These are phyloP conservation scores for Xylaria arbuscula DNA, from an alignment of 2,329 filamentous ascomycete genomes.

Conservation along the genomic window DNA sequence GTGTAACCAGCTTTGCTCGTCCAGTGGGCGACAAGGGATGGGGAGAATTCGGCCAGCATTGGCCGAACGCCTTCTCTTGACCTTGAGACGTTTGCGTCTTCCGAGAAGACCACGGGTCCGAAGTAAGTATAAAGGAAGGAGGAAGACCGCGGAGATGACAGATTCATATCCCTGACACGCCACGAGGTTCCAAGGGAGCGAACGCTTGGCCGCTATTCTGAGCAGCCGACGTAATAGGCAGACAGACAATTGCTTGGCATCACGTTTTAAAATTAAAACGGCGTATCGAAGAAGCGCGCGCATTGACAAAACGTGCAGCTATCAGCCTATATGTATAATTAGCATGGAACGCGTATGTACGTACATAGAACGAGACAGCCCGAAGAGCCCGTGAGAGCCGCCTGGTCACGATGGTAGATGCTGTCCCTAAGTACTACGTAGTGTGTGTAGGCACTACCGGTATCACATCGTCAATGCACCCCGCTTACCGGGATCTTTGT, in stretches of 20 bases:
- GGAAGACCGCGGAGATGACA: slow-evolving; percentile 3
- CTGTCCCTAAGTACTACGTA: neutral
- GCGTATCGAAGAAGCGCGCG: neutral
- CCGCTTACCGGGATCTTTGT: slow-evolving; percentile 15
- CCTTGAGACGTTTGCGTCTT: neutral
- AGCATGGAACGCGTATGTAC: neutral
- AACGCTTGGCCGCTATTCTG: slow-evolving; percentile 31
- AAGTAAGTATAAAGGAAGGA: neutral
- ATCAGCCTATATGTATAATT: slow-evolving; percentile 16
- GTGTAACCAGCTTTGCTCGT: neutral
- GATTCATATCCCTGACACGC: slow-evolving; percentile 34
- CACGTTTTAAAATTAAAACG: slow-evolving; percentile 13
- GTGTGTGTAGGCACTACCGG: too few species aligned
- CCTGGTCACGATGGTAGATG: neutral
- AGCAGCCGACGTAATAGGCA: slow-evolving; percentile 25
- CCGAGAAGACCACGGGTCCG: slow-evolving; percentile 9
- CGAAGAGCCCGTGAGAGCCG: neutral
- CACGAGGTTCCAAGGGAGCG: slow-evolving; percentile 32
- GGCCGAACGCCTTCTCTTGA: slow-evolving; percentile 8
- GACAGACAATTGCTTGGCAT: slow-evolving; percentile 14
- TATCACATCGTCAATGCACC: neutral
- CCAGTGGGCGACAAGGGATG: neutral
- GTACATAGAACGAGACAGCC: slow-evolving; percentile 1
- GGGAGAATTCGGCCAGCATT: neutral
- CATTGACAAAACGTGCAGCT: neutral